These are phyloP conservation scores for Ramichloridium luteum DNA, from an alignment of 2,329 filamentous ascomycete genomes.

Conservation along the genomic window DNA sequence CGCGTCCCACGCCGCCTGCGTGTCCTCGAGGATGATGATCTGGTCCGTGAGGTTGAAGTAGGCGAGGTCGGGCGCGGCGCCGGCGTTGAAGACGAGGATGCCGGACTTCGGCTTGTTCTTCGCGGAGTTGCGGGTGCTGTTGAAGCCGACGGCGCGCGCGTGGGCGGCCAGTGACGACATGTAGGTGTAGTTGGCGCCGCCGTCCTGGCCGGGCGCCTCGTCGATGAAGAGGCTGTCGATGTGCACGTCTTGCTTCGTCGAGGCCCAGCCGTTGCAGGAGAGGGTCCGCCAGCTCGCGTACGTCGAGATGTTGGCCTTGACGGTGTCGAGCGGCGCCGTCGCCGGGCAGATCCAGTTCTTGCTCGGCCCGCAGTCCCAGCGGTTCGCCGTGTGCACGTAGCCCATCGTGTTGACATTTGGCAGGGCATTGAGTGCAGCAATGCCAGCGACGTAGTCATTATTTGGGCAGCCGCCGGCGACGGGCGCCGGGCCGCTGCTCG, in stretches of 20 bases:
- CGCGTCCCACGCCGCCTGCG: conserved; percentile 2
- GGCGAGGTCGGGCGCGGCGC: conserved; percentile 2
- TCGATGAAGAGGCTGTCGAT: conserved; percentile 7
- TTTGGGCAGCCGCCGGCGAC: conserved; percentile 11
- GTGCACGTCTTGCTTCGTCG: conserved; percentile 4
- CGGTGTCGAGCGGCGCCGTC: not conserved
- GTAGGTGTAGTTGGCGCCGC: conserved; percentile 2
- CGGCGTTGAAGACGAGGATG: conserved; percentile 6
- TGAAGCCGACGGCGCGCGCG: no score
- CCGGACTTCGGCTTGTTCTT: no score
- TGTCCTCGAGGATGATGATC: conserved; percentile 6
- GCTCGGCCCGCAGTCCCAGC: conserved; percentile 9
- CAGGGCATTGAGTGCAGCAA: conserved; percentile 15
- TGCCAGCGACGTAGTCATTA: conserved; percentile 15
- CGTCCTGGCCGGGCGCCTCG: conserved; percentile 4
- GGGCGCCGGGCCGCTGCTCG: conserved; percentile 16
- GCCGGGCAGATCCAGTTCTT: conserved; percentile 4
- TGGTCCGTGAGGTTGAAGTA: conserved; percentile 7
- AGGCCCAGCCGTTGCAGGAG: conserved; percentile 1
- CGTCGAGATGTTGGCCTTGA: conserved; percentile 4
- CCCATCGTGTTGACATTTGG: conserved; percentile 19
- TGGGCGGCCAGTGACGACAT: conserved; percentile 5
- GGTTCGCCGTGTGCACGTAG: conserved; percentile 21
- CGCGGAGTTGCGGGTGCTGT: not conserved
- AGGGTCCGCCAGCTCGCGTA: conserved; percentile 5